A percentile compares a stretch with the other conserved stretches of the same genome.
Evolutionary conservation across 2,329 filamentous ascomycete species (phyloP).

Genomic region (Colletotrichum sp.): DNA sequence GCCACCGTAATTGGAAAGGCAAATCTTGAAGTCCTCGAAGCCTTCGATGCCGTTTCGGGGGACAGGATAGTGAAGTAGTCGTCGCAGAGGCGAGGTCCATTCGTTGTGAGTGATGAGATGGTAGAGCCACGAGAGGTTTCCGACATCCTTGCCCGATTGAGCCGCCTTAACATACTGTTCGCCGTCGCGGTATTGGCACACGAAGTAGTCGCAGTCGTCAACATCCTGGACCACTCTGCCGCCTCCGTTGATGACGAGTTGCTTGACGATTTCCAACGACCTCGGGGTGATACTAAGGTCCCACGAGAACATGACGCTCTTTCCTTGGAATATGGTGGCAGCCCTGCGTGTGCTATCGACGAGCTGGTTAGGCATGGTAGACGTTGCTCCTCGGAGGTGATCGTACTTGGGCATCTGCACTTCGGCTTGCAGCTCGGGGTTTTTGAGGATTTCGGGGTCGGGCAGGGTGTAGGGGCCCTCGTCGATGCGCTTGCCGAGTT

Average conservation of each 20-base stretch:
- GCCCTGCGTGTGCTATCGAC: constrained; percentile 49
- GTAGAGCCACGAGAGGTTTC: constrained; percentile 93
- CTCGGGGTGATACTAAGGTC: constrained; percentile 76
- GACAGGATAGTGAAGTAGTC: constrained; percentile 89
- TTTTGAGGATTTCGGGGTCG: constrained; percentile 80
- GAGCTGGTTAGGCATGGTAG: constrained; percentile 47
- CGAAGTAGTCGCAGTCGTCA: constrained; percentile 77
- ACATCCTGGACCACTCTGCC: constrained; percentile 71
- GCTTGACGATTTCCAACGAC: constrained; percentile 69
- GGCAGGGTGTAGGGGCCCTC: constrained; percentile 87
- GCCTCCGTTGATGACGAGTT: constrained; percentile 74
- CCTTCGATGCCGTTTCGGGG: constrained; percentile 79
- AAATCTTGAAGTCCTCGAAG: constrained; percentile 79
- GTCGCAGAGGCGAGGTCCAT: constrained; percentile 85
- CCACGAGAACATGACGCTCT: constrained; percentile 75
- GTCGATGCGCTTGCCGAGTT: constrained; percentile 87
- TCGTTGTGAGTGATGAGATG: constrained; percentile 86
- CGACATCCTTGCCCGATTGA: constrained; percentile 80
- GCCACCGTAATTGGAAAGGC: constrained; percentile 94
- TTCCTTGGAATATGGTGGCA: constrained; percentile 78
- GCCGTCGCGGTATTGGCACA: constrained; percentile 88
- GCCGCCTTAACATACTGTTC: constrained; percentile 79
- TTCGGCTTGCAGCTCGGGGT: constrained; percentile 59
- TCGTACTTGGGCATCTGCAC: constrained; percentile 62
- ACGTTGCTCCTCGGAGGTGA: constrained; percentile 72